These are phyloP conservation scores for Metschnikowia corniflorae DNA, from an alignment of 805 yeast species.

Conservation along the genomic window DNA sequence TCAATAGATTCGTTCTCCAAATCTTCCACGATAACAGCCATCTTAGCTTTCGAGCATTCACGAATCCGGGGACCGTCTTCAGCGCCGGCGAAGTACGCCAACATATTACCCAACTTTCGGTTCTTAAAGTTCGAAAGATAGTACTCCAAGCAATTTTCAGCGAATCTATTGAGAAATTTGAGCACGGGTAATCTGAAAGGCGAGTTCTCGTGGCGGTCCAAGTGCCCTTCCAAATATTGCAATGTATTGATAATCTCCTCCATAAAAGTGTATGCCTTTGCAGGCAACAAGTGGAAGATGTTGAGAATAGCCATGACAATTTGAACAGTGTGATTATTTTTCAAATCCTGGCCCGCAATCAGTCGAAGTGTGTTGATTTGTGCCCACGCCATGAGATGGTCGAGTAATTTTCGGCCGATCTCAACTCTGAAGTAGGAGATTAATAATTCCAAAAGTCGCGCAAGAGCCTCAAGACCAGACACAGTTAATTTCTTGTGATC, in stretches of 20 bases:
- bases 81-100: conserved; percentile 61
- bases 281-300: conserved; percentile 86
- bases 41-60: conserved; percentile 48
- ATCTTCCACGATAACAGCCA: conserved; percentile 46
- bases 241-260: conserved; percentile 79
- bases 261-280: conserved; percentile 88
- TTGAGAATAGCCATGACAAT: conserved; percentile 87
- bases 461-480: conserved; percentile 86
- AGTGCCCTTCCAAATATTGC: conserved; percentile 71
- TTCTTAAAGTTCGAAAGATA: conserved; percentile 64
- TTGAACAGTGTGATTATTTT: conserved; percentile 75
- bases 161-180: conserved; percentile 77
- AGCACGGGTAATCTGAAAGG: conserved; percentile 93
- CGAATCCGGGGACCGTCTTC: conserved; percentile 57
- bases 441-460: conserved; percentile 76
- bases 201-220: conserved; percentile 80
- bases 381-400: conserved; percentile 95
- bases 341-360: conserved; percentile 75
- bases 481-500: conserved; percentile 90
- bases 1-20: conserved; percentile 47
- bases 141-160: conserved; percentile 67
- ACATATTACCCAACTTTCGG: conserved; percentile 60
- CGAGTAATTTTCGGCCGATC: conserved; percentile 87
- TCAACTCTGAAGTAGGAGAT: conserved; percentile 95
- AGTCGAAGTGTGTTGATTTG: conserved; percentile 73